phyloP scores from a whole-genome alignment of 768 basidiomycete genomes.

The Melanogaster broomeanus region DNA sequence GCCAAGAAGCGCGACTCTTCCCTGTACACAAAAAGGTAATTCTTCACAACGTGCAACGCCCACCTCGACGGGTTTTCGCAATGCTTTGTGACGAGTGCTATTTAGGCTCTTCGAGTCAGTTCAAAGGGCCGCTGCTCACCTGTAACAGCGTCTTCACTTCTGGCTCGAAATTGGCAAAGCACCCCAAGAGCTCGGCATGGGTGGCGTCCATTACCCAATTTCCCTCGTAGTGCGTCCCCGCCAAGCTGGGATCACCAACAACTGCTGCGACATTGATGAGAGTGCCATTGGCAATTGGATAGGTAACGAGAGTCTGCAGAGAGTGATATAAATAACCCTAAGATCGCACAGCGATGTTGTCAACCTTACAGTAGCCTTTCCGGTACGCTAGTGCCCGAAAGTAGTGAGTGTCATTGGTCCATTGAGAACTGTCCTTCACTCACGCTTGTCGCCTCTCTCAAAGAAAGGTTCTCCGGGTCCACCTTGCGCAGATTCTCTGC shows the following conservation, averaged over 20 bases:
- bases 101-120: not conserved
- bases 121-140: conserved; percentile 12
- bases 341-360: not conserved
- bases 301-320: conserved; percentile 40
- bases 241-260: conserved; percentile 27
- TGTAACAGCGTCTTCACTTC: conserved; percentile 32
- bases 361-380: conserved; percentile 12
- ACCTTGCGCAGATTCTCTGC: conserved; percentile 29
- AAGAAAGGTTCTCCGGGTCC: conserved; percentile 21
- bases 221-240: conserved; percentile 33
- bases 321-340: not conserved
- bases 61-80: conserved; percentile 41
- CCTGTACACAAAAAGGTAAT: conserved; percentile 40
- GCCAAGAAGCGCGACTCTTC: conserved; percentile 47
- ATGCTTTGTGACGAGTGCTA: conserved; percentile 23
- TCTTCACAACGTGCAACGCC: conserved; percentile 46
- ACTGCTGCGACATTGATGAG: conserved; percentile 39
- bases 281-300: conserved; percentile 39
- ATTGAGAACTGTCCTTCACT: conserved; percentile 11
- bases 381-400: conserved; percentile 8
- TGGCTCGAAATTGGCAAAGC: conserved; percentile 38
- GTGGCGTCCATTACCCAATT: conserved; percentile 31
- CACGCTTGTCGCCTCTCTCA: conserved; percentile 23
- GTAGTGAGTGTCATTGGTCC: conserved; percentile 13
- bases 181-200: conserved; percentile 34